Base-by-base conservation (phyloP, 306 rosid genomes). In the Medicago arabica region DNA sequence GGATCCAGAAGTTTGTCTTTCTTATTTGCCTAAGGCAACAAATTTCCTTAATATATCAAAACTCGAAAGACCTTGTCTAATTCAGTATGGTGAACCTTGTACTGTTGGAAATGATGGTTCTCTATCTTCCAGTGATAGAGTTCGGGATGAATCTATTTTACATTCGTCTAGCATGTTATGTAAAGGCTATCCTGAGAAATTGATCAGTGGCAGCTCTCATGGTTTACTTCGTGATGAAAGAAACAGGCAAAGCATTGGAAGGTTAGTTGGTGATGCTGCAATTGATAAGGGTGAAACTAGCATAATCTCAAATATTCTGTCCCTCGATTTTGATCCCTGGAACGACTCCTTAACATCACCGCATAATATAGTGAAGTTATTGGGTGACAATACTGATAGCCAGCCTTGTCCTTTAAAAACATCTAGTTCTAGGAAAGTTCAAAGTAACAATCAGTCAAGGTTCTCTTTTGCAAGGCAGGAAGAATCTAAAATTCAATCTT, bases 381-480 rank as follows among this genome's bases (percentile, higher is more conserved):
- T 96, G 81, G 86, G 91, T 51, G 99, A 92, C 62, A 74, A 41
- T 44, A 70, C 83, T 73, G 89, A 87, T 39, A 78, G 80, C 67
- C 93, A 84, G 71, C 49, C 88, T 64, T 76, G 80, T 72, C 76
- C 89, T 34, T 76, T 78, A n/a, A 85, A 84, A 74, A 81, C 74
- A 61, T 80, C 98, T 3, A 83, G 88, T 81, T 86, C 99, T 46
- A 84, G 96, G 97, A 92, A 89, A 87, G 87, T 53, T 72, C 98
- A 82, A 71, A 88, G 78, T 80, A 92, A 88, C 74, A 89, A 82
- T 81, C 99, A 96, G 81, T 96, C 99, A 61, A 87, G 97, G 63
- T 96, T 96, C 76, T 92, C 99, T 67, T 96, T 92, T 81, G 99
- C 99, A 3, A 87, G 98, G 64, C 98, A 90, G 79, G 98, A 92